Evolutionary conservation across 2,329 filamentous ascomycete species (phyloP).

Genomic region (Epichloe amarillans): DNA sequence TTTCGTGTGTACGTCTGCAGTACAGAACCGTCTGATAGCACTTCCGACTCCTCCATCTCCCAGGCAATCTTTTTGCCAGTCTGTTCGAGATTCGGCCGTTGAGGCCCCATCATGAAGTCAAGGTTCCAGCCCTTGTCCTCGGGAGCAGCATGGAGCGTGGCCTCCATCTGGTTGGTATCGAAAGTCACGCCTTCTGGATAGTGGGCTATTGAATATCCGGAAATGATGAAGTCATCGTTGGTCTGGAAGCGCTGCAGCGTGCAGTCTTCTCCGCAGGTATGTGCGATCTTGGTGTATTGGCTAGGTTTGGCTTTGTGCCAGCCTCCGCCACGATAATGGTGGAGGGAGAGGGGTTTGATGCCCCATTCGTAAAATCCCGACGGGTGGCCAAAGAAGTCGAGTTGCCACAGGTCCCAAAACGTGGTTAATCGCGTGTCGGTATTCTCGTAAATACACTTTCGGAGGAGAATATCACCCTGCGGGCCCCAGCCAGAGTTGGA

Average conservation of each 20-base stretch:
- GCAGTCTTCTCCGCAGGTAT: conserved; percentile 48
- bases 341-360: conserved; percentile 45
- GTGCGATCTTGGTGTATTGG: conserved; percentile 42
- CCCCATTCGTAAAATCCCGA: conserved; percentile 52
- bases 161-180: conserved; percentile 36
- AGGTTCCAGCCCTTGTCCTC: conserved; percentile 36
- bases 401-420: conserved; percentile 44
- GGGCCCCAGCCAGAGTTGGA: conserved; percentile 45
- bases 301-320: conserved; percentile 42
- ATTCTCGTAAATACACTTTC: conserved; percentile 51
- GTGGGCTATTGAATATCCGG: conserved; percentile 45
- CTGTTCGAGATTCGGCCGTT: conserved; percentile 31
- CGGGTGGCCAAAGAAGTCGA: conserved; percentile 46
- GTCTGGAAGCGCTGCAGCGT: conserved; percentile 45
- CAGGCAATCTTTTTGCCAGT: conserved; percentile 39
- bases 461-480: conserved; percentile 47
- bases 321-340: conserved; percentile 49
- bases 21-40: conserved; percentile 35
- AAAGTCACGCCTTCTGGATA: conserved; percentile 40
- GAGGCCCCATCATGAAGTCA: conserved; percentile 38
- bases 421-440: conserved; percentile 44
- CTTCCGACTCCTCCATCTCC: conserved; percentile 37
- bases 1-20: conserved; percentile 40
- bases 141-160: conserved; percentile 35
- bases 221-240: conserved; percentile 38